A percentile compares a stretch with the other conserved stretches of the same genome.
These are phyloP conservation scores for Elaeis guineensis DNA, from an alignment of 176 grass and related monocot genomes.

Conservation along the genomic window DNA sequence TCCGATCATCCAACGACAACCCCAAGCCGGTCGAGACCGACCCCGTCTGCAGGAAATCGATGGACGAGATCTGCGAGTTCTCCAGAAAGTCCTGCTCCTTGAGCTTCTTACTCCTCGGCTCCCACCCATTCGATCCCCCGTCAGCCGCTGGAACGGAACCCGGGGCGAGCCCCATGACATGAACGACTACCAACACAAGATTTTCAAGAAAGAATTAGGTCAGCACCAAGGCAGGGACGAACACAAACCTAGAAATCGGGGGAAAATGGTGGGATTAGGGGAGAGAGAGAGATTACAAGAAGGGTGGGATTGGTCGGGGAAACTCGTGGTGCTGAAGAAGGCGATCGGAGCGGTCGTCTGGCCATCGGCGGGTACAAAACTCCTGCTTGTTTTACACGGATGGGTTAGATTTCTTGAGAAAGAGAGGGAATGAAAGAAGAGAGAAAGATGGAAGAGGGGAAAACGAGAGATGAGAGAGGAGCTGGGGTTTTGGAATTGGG, in stretches of 20 bases:
- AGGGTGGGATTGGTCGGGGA: conserved; percentile 73
- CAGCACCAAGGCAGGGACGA: too few species aligned
- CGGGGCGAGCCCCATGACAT: conserved; percentile 51
- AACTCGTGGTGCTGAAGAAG: conserved; percentile 58
- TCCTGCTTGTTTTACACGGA: conserved; percentile 29
- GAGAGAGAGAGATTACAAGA: conserved; percentile 42
- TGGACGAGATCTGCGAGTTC: conserved; percentile 98
- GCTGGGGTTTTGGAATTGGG: neutral
- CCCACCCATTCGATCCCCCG: conserved; percentile 34
- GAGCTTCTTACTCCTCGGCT: conserved; percentile 61
- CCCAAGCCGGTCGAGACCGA: conserved; percentile 88
- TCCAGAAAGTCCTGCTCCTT: conserved; percentile 93
- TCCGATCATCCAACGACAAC: conserved; percentile 78
- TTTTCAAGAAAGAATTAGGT: conserved; percentile 1
- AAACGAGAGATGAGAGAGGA: neutral
- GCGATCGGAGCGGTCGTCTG: conserved; percentile 63
- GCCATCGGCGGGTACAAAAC: conserved; percentile 70
- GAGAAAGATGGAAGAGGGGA: conserved; percentile 11
- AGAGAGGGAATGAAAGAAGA: neutral
- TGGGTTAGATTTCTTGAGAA: too few species aligned
- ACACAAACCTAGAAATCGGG: conserved; percentile 18
- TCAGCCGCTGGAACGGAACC: conserved; percentile 6
- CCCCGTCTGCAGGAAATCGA: conserved; percentile 96
- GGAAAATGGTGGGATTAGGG: neutral
- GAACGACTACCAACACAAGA: conserved; percentile 38